phyloP scores from a whole-genome alignment of 345 rosid species.

The Lagerstroemia speciosa region DNA sequence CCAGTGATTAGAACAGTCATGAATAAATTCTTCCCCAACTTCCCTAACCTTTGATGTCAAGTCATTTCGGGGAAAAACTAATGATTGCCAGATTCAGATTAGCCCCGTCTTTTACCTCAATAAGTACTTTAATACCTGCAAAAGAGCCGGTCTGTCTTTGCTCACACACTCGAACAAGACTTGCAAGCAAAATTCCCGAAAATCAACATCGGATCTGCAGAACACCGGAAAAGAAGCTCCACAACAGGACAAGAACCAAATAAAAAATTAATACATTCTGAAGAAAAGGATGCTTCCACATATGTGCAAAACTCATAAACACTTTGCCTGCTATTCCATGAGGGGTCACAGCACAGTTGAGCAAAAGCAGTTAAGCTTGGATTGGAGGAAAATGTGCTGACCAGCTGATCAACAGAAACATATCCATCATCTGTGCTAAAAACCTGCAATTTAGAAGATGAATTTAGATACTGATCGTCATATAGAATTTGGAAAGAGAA shows the following conservation, averaged over 20 bases:
- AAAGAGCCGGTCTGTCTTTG: constrained; percentile 92
- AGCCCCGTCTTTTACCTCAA: too few relatives aligned
- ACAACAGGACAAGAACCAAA: background rate
- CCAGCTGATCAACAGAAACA: constrained; percentile 73
- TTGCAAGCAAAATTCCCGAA: constrained; percentile 94
- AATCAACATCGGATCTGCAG: constrained; percentile 71
- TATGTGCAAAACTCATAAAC: background rate
- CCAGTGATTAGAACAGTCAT: too few relatives aligned
- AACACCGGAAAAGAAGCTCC: background rate
- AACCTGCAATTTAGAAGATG: constrained; percentile 36
- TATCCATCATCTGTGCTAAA: constrained; percentile 46
- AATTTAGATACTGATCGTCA: background rate
- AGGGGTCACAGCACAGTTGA: constrained; percentile 77
- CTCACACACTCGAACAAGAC: constrained; percentile 89
- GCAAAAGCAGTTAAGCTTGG: constrained; percentile 94
- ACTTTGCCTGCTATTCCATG: constrained; percentile 70
- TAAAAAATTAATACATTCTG: background rate
- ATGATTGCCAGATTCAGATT: too few relatives aligned
- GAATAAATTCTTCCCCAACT: too few relatives aligned
- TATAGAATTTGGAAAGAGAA: background rate
- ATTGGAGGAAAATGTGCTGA: constrained; percentile 89
- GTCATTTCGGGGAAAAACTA: too few relatives aligned
- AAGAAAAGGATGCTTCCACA: background rate
- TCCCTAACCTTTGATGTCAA: too few relatives aligned
- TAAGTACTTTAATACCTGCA: constrained; percentile 48